These are phyloP conservation scores for Alloteropsis semialata DNA, from an alignment of 176 grass and related monocot species.

Conservation along the genomic window DNA sequence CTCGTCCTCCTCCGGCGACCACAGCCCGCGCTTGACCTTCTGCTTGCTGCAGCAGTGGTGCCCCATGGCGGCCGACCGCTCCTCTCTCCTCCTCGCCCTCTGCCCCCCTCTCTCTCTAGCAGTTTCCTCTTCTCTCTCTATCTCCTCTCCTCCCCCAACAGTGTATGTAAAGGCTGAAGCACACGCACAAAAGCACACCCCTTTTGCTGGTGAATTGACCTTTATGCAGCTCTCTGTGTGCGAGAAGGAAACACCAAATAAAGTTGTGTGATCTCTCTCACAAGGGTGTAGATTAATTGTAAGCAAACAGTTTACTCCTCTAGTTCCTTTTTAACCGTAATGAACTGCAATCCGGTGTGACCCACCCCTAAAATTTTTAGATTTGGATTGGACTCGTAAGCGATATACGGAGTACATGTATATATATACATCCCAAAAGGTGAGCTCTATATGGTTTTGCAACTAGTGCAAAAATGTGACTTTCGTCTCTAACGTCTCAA, in stretches of 20 bases:
- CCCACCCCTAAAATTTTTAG: not conserved
- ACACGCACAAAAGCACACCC: slow-evolving; percentile 10
- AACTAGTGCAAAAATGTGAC: no score
- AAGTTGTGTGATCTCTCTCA: slow-evolving; percentile 20
- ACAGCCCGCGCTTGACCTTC: slow-evolving; percentile 97
- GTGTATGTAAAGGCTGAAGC: slow-evolving; percentile 34
- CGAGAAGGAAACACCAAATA: slow-evolving; percentile 42
- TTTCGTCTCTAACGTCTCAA: no score
- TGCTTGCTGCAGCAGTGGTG: slow-evolving; percentile 99
- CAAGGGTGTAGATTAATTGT: slow-evolving; percentile 21
- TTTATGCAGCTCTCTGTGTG: slow-evolving; percentile 26
- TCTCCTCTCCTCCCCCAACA: slow-evolving; percentile 15
- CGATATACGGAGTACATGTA: no score
- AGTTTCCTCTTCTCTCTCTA: slow-evolving; percentile 6
- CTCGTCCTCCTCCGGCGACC: slow-evolving; percentile 99
- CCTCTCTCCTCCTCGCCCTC: not conserved
- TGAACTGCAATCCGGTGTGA: not conserved
- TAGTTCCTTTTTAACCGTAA: not conserved
- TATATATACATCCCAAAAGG: not conserved
- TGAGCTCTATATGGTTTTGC: not conserved
- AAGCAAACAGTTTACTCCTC: not conserved
- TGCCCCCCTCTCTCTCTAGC: not conserved
- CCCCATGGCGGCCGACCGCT: slow-evolving; percentile 53
- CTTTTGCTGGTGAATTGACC: slow-evolving; percentile 37
- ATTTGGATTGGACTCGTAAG: not conserved